Evolutionary conservation across 495 filamentous ascomycete species (phyloP).

Genomic region (Xylaria castorea): DNA sequence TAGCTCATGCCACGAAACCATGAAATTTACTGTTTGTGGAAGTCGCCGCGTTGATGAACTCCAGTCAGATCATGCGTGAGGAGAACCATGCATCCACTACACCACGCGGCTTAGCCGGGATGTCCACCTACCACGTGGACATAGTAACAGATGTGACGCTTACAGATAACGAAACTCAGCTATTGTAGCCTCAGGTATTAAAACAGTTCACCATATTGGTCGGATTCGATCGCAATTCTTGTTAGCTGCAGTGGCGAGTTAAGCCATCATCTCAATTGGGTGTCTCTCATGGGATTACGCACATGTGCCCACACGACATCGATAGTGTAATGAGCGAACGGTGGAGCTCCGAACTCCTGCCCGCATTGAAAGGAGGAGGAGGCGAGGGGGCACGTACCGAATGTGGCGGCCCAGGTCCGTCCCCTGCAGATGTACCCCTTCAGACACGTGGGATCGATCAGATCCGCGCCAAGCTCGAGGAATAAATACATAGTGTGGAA

Average conservation of each 20-base stretch:
- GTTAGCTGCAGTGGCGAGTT: not conserved
- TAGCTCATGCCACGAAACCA: not conserved
- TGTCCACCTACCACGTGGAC: conserved; percentile 9
- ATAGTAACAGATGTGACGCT: not conserved
- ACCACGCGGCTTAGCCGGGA: conserved; percentile 1
- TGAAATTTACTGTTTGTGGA: conserved; percentile 7
- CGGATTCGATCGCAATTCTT: not conserved
- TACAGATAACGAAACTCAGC: not conserved
- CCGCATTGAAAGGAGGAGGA: conserved; percentile 1
- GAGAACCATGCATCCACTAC: conserved; percentile 3
- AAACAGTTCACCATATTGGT: not conserved
- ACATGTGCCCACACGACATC: not conserved
- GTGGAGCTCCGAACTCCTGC: conserved; percentile 14
- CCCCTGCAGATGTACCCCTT: conserved; percentile 5
- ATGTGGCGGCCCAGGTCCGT: conserved; percentile 4
- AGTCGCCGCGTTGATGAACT: not conserved
- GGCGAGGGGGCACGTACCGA: not conserved
- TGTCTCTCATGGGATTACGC: not conserved
- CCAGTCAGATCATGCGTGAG: not conserved
- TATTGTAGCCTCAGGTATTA: not conserved
- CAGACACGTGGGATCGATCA: conserved; percentile 14
- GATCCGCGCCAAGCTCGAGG: conserved; percentile 11
- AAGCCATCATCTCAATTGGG: not conserved
- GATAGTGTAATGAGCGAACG: conserved; percentile 10
- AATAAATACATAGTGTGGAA: conserved; percentile 14